Evolutionary conservation across 2,329 filamentous ascomycete genomes (phyloP), one percentile per base, ranked within the genome.

Genomic region (Pseudogymnoascus sp.): DNA sequence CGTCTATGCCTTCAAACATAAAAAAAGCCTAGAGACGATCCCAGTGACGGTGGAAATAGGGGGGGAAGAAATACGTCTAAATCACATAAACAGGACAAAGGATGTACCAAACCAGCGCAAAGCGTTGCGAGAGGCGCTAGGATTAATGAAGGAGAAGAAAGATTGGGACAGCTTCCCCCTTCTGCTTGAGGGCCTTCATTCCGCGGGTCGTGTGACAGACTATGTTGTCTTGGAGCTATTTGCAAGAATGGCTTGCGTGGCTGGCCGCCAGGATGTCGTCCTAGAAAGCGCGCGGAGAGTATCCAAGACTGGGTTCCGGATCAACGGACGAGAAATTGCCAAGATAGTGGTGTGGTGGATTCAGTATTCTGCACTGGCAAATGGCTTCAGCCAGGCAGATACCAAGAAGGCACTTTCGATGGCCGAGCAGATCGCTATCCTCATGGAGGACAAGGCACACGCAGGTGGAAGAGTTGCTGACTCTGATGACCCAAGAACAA

Each of bases 21-120:
- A 77, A 67, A 74, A 79, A 66, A 73, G 73, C 64, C 79, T 89
- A 42, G 75, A 81, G 64, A 74, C 77, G 37, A 83, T 86, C 70
- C 82, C 84, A 38, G 78, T 86, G 65, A 77, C 78, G 65, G 81
- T 87, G 66, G 82, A 85, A 67, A 78, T 89, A 67, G 83, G 83
- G 64, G 84, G 79, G 68, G 77, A 84, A 63, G 66, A 70, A 18
- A 71, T 76, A 46, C 65, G 37, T 11, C 63, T 77, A 3, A 63
- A 68, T 28, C 67, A 69, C 60, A 66, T 75, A 25, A 63, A 71
- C 61, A 28, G 28, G 14, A 60, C 42, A 7, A 68, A 53, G 16
- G 70, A 71, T 62, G 1, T 68, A 5, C 71, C 72, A 21, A 59
- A 60, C 14, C 34, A 8, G 7, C n/a, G 6, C 16, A 62, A 37